Evolutionary conservation across 139 green algal genomes (phyloP), one percentile per base, ranked within the genome.

Genomic region (Auxenochlorella pyrenoidosa): DNA sequence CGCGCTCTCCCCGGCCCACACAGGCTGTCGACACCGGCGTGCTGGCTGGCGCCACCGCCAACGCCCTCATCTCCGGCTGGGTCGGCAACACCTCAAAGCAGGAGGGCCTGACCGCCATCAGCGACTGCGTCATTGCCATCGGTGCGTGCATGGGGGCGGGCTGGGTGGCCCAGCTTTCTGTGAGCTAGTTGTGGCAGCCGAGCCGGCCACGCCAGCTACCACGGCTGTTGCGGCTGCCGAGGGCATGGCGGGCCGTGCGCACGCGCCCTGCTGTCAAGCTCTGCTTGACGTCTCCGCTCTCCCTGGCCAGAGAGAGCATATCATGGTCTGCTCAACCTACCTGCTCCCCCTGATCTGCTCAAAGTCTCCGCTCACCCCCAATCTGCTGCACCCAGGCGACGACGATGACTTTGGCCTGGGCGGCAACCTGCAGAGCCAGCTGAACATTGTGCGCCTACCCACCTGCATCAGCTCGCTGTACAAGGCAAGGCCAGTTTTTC

Each of bases 81-180:
- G 70, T 76, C 30, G 70, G 70, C n/a, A 10, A n/a, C 70, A 76
- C 70, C 70, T n/a, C 70, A 34, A 76, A 76, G 70, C 70, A 76
- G 70, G 70, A 76, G 70, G 70, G 70, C 34, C 34, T 76, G 70
- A n/a, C 70, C 0, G 70, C 70, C 1, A 10, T 76, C n/a, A 38
- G 34, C 34, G 36, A 76, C 70, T 76, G 70, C 70, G 70, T 44
- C 30, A n/a, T 76, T 28, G 70, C 70, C n/a, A 76, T 76, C 19
- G 70, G 70, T 76, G 70, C 6, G 68, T 43, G n/a, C 8, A 6
- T 63, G 15, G 15, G 10, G 16, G 54, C 54, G 12, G 54, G 54
- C 54, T 24, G 54, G 54, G 18, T 63, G 13, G 54, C 54, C 13
- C 54, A 63, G 47, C 47, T 10, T 54, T n/a, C n/a, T n/a, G n/a